Percentiles rank a stretch among this genome's conserved stretches.
phyloP scores from a whole-genome alignment of 345 rosid species.

The Bruguiera sexangula region DNA sequence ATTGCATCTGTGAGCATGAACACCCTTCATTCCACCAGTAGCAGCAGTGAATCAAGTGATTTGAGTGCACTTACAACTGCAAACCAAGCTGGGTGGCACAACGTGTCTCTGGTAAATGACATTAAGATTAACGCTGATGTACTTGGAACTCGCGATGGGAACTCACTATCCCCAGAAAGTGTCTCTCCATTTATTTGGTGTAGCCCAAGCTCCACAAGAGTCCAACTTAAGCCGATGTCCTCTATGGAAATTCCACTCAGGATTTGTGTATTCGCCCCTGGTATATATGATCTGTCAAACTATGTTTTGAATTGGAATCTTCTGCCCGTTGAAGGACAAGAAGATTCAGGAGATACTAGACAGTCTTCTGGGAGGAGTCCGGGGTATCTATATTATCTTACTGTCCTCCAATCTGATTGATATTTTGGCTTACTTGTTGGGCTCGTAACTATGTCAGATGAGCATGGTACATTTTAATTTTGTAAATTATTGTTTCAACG shows the following conservation, averaged over 20 bases:
- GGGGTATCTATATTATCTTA: constrained; percentile 71
- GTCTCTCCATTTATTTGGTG: constrained; percentile 75
- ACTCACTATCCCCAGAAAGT: constrained; percentile 44
- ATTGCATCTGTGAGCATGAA: constrained; percentile 44
- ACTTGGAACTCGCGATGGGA: constrained; percentile 27
- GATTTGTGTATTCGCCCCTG: constrained; percentile 71
- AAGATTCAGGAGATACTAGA: constrained; percentile 21
- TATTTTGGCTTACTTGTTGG: constrained; percentile 1
- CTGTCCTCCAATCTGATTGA: constrained; percentile 59
- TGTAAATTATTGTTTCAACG: constrained; percentile 28
- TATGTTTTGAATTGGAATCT: constrained; percentile 74
- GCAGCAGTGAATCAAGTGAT: constrained; percentile 30
- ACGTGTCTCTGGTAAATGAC: constrained; percentile 43
- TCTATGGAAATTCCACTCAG: constrained; percentile 54
- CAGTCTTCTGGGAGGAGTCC: constrained; percentile 55
- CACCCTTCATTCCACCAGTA: constrained; percentile 38
- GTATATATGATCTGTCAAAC: constrained; percentile 71
- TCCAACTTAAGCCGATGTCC: constrained; percentile 55
- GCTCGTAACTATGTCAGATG: not conserved
- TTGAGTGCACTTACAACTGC: constrained; percentile 27
- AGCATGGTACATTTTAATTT: constrained; percentile 23
- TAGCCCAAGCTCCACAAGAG: constrained; percentile 64
- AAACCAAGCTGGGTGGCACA: constrained; percentile 70
- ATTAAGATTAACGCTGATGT: constrained; percentile 51
- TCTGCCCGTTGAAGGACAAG: constrained; percentile 16